Conservation (phyloP, 768 basidiomycete genomes). For the Amylocystis lapponica region DNA sequence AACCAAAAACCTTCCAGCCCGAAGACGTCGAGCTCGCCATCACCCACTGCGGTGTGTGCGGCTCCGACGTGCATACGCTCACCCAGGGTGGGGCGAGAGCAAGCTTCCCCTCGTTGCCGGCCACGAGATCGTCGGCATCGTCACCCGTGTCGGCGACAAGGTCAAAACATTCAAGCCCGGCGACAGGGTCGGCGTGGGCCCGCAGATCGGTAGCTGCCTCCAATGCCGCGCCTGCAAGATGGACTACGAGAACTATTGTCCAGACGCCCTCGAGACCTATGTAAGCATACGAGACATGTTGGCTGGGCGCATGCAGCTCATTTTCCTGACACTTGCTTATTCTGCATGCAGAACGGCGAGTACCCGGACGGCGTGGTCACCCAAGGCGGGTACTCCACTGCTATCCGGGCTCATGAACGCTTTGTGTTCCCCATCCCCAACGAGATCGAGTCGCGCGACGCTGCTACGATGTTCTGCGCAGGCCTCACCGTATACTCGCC, state of each 20-base stretch:
- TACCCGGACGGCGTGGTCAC: conserved; percentile 37
- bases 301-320: neutral
- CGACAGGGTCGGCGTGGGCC: conserved; percentile 48
- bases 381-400: conserved; percentile 42
- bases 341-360: conserved; percentile 22
- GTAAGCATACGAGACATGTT: conserved; percentile 9
- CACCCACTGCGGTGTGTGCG: conserved; percentile 45
- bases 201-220: conserved; percentile 49
- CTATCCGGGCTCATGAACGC: conserved; percentile 40
- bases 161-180: conserved; percentile 46
- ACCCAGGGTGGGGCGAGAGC: conserved; percentile 33
- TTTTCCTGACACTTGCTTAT: neutral
- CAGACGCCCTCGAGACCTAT: conserved; percentile 36
- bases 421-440: conserved; percentile 60
- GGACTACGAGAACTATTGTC: conserved; percentile 55
- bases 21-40: conserved; percentile 54
- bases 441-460: conserved; percentile 41
- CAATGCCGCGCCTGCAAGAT: conserved; percentile 42
- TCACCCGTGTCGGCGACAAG: conserved; percentile 46
- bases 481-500: conserved; percentile 64
- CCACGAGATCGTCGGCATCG: conserved; percentile 54
- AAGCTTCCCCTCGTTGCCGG: conserved; percentile 24
- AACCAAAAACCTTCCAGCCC: conserved; percentile 47
- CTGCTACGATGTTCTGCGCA: conserved; percentile 61
- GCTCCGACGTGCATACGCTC: conserved; percentile 45